Percentiles rank a stretch among this genome's conserved stretches.
Conservation (phyloP, 345 rosid species). For the Isatis tinctoria region DNA sequence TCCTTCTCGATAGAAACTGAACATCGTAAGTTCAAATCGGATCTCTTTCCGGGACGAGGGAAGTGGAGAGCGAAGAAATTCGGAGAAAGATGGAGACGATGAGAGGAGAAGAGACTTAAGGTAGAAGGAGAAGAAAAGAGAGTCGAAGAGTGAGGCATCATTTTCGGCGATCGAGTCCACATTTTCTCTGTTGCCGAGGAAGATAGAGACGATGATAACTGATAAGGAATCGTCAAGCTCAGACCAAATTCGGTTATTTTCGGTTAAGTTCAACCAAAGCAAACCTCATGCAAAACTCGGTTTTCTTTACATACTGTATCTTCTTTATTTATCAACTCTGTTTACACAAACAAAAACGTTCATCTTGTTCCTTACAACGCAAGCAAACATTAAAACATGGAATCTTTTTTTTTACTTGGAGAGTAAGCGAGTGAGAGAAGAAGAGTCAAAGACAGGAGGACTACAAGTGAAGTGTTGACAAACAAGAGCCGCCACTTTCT, state of each 20-base stretch:
- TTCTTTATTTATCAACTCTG: not conserved
- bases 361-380: constrained; percentile 1
- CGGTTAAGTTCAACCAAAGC: not conserved
- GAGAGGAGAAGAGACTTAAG: constrained; percentile 8
- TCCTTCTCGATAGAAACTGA: constrained; percentile 66
- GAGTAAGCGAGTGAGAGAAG: constrained; percentile 46
- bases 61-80: not conserved
- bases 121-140: constrained; percentile 18
- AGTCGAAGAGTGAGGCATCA: constrained; percentile 17
- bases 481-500: constrained; percentile 68
- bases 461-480: constrained; percentile 89
- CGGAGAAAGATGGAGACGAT: not conserved
- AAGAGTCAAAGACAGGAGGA: constrained; percentile 49
- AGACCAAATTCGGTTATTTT: not conserved
- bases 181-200: not conserved
- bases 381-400: constrained; percentile 4
- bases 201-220: not conserved
- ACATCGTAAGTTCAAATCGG: constrained; percentile 21
- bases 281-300: not conserved
- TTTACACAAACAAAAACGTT: not conserved
- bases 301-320: not conserved
- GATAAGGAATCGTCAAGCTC: not conserved
- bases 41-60: not conserved
- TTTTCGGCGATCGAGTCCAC: not conserved
- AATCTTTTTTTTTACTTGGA: constrained; percentile 44